Percentiles rank a stretch among this genome's conserved stretches.
Evolutionary conservation across 1,284 basidiomycete species (phyloP).

Genomic region (Macrocystidia cucumis): DNA sequence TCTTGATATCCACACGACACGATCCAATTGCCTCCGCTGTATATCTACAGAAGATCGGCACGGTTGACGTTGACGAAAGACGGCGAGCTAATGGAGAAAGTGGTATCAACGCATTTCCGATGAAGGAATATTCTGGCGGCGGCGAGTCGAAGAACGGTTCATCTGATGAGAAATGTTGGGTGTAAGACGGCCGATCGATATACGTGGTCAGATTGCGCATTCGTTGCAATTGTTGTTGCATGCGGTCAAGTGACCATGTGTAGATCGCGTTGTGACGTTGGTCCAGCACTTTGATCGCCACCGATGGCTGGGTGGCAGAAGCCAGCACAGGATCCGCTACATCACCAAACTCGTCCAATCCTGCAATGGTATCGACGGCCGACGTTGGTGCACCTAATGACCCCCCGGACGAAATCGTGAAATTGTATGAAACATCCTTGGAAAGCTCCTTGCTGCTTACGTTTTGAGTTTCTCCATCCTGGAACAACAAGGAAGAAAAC

Average conservation of each 20-base stretch:
- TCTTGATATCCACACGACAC: slow-evolving; percentile 78
- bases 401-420: slow-evolving; percentile 81
- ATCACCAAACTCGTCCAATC: slow-evolving; percentile 89
- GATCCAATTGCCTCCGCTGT: slow-evolving; percentile 92
- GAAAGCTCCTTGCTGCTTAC: slow-evolving; percentile 84
- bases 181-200: slow-evolving; percentile 88
- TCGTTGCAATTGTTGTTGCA: slow-evolving; percentile 83
- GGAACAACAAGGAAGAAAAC: slow-evolving; percentile 5
- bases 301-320: slow-evolving; percentile 72
- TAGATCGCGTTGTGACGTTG: slow-evolving; percentile 81
- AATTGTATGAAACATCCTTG: slow-evolving; percentile 88
- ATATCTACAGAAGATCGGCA: slow-evolving; percentile 88
- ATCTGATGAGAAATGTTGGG: slow-evolving; percentile 88
- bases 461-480: slow-evolving; percentile 10
- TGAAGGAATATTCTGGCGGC: slow-evolving; percentile 83
- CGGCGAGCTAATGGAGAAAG: slow-evolving; percentile 76
- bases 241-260: slow-evolving; percentile 84
- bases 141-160: slow-evolving; percentile 89
- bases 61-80: slow-evolving; percentile 65
- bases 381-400: slow-evolving; percentile 77
- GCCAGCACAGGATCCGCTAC: slow-evolving; percentile 74
- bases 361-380: slow-evolving; percentile 80
- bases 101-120: slow-evolving; percentile 82
- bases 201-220: slow-evolving; percentile 95
- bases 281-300: slow-evolving; percentile 89